These are phyloP conservation scores for Geotrichum aggregatum DNA, from an alignment of 1,139 yeast species.

Conservation along the genomic window DNA sequence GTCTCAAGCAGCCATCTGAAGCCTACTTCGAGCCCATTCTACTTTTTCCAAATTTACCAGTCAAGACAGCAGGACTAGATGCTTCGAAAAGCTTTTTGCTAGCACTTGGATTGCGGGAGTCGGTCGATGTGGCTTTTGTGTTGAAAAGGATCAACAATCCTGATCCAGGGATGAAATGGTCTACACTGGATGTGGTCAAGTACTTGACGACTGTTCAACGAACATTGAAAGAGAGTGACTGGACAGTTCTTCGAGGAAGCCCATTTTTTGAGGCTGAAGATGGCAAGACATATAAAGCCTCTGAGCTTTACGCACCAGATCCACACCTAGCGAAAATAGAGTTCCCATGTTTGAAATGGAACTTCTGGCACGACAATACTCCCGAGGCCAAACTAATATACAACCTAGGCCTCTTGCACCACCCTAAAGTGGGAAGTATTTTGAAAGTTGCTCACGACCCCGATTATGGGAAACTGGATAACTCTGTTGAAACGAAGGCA, in stretches of 20 bases:
- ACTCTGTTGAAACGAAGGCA: constrained; percentile 20
- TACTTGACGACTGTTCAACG: constrained; percentile 35
- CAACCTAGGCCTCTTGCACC: constrained; percentile 34
- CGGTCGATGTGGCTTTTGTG: constrained; percentile 42
- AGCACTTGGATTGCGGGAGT: constrained; percentile 39
- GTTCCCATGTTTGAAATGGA: constrained; percentile 36
- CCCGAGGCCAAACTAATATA: constrained; percentile 35
- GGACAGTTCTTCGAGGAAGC: constrained; percentile 33
- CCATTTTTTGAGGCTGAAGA: constrained; percentile 33
- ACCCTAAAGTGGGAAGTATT: constrained; percentile 32
- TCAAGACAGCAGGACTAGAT: constrained; percentile 30
- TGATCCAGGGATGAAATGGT: constrained; percentile 36
- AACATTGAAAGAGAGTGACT: constrained; percentile 34
- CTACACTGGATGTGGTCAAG: constrained; percentile 38
- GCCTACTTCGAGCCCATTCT: constrained; percentile 37
- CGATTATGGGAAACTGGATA: background rate
- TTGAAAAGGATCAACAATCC: constrained; percentile 36
- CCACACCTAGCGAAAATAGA: constrained; percentile 31
- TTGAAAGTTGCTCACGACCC: constrained; percentile 26
- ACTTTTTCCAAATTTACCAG: constrained; percentile 41
- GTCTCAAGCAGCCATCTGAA: constrained; percentile 39
- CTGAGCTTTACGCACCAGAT: constrained; percentile 38
- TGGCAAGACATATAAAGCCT: constrained; percentile 25
- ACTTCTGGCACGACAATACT: constrained; percentile 33
- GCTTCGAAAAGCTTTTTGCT: constrained; percentile 35